Base-by-base conservation (phyloP, 169 alveolate species). In the Cryptosporidium muris region DNA sequence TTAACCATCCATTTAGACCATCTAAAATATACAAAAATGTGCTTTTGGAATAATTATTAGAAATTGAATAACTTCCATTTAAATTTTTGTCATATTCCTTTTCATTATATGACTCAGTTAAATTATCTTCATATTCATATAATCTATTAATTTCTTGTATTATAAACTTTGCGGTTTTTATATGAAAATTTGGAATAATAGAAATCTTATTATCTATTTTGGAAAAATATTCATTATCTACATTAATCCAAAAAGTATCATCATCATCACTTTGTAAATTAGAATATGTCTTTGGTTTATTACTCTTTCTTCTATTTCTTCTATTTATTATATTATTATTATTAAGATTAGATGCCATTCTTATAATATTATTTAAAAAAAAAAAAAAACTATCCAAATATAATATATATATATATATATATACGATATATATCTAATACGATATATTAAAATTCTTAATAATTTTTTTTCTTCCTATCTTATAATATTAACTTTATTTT, bases 131-230 rank as follows among this genome's bases (percentile, higher is more conserved):
- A 58, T n/a, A 6, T 42, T 14, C 1, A 25, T 34, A 43, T 16
- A 8, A 42, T 60, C 4, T 63, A 25, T 58, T 74, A 6, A 74
- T 74, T 40, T 48, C 43, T 16, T 58, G 54, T 37, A 74, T n/a
- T 16, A 74, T 74, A 34, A 58, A 74, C 12, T 74, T 63, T 4
- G 85, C 43, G 9, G 85, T 58, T 12, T 74, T 52, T 45, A 74
- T 74, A 74, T 74, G 85, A 58, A 74, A 74, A 58, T 74, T 74
- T 54, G 54, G 48, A n/a, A 74, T 74, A 38, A 58, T 68, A 58
- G 42, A 43, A 38, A 74, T 34, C 14, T 60, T 74, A 49, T 54
- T 60, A 16, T 74, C 68, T 8, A 74, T 45, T 58, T 74, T 58
- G 38, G 49, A 42, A 74, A 74, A 74, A 36, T 74, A 74, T 12